Conservation (phyloP, 495 filamentous ascomycete species). For the Aspergillus affinis region DNA sequence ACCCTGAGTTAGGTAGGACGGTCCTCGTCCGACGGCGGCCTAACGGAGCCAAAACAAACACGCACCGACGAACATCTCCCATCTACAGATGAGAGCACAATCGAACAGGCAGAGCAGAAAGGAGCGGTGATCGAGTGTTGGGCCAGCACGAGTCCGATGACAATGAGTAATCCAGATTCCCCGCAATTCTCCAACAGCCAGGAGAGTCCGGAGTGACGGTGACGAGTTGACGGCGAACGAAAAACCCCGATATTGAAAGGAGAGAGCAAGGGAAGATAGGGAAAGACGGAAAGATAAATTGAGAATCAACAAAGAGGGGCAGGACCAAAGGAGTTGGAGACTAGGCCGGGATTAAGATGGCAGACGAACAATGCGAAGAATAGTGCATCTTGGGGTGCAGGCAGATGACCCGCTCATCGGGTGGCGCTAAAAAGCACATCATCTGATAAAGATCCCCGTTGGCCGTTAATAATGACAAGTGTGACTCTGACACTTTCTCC, state of each 20-base stretch:
- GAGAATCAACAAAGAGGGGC: neutral
- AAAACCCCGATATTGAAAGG: too few species aligned
- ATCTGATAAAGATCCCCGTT: neutral
- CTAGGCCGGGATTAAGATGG: too few species aligned
- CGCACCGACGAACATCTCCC: neutral
- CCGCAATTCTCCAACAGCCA: neutral
- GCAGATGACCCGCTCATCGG: neutral
- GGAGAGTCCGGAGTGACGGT: too few species aligned
- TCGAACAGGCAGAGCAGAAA: too few species aligned
- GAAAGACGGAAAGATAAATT: neutral
- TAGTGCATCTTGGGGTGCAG: neutral
- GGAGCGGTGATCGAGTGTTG: too few species aligned
- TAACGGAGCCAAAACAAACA: neutral
- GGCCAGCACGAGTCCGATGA: neutral
- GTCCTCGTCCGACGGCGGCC: neutral
- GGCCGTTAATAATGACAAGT: neutral
- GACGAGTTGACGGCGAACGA: too few species aligned
- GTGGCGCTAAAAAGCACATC: neutral
- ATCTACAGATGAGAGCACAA: neutral
- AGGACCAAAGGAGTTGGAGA: neutral
- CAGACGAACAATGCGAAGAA: neutral
- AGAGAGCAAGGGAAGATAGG: neutral
- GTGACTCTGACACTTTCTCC: too few species aligned
- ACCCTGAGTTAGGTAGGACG: neutral
- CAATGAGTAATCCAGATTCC: neutral